These are phyloP conservation scores for Ascobolus immersus DNA, from an alignment of 495 filamentous ascomycete species.

Conservation along the genomic window DNA sequence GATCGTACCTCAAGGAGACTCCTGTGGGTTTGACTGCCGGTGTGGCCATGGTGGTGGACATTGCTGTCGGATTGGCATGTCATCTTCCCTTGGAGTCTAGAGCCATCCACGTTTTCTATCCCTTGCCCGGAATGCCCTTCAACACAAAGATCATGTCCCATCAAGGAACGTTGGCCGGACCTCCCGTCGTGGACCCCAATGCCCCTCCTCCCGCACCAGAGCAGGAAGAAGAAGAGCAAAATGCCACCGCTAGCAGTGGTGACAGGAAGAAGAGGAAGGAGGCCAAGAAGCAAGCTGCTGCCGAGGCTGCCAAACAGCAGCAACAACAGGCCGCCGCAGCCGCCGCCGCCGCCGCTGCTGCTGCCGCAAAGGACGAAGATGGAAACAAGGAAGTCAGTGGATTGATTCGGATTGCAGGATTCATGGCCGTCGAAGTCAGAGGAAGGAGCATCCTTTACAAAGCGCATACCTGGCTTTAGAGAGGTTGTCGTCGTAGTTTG, in stretches of 20 bases:
- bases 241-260: constrained; percentile 22
- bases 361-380: constrained; percentile 7
- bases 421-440: constrained; percentile 64
- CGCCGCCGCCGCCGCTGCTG: constrained; percentile 12
- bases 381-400: no score
- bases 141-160: constrained; percentile 54
- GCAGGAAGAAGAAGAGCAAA: constrained; percentile 18
- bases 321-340: constrained; percentile 15
- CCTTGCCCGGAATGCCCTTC: constrained; percentile 42
- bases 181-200: constrained; percentile 27
- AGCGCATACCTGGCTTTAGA: constrained; percentile 52
- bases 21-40: constrained; percentile 54
- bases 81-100: constrained; percentile 79
- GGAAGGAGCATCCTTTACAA: constrained; percentile 63
- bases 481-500: not conserved
- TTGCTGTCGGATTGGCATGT: constrained; percentile 60
- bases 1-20: constrained; percentile 44
- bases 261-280: constrained; percentile 21
- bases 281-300: constrained; percentile 16
- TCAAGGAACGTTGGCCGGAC: constrained; percentile 44
- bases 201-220: constrained; percentile 23
- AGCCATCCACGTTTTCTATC: constrained; percentile 70
- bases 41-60: constrained; percentile 75
- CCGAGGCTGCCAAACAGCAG: constrained; percentile 22
- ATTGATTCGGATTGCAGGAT: constrained; percentile 68